Conservation (phyloP, 139 green algal genomes). For the Volvox reticuliferus region DNA sequence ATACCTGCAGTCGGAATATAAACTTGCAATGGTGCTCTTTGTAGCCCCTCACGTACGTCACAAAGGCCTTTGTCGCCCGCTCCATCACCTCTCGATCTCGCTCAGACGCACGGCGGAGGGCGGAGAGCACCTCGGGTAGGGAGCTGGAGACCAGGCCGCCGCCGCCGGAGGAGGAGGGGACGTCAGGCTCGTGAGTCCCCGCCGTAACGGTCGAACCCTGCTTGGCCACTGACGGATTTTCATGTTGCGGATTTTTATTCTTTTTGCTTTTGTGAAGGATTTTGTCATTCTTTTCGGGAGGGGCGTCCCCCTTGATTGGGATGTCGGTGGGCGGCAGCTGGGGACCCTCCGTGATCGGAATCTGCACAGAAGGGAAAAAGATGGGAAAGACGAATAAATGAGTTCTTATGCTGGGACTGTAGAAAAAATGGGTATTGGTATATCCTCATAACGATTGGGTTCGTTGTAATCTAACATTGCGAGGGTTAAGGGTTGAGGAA, state of each 20-base stretch:
- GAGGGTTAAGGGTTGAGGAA: too few species aligned
- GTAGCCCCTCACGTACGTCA: slow-evolving; percentile 96
- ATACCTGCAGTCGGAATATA: slow-evolving; percentile 88
- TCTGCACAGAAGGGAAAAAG: slow-evolving; percentile 36
- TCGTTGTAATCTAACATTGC: too few species aligned
- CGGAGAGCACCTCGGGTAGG: not conserved
- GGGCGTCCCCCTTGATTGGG: not conserved
- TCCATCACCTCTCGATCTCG: slow-evolving; percentile 95
- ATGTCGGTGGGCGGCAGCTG: not conserved
- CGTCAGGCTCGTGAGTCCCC: not conserved
- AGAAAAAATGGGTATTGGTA: too few species aligned
- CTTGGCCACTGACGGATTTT: too few species aligned
- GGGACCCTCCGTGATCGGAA: slow-evolving; percentile 51
- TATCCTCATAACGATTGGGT: too few species aligned
- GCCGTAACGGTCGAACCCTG: not conserved
- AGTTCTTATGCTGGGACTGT: too few species aligned
- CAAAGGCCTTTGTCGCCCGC: slow-evolving; percentile 89
- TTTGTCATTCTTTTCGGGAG: not conserved
- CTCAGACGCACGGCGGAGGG: slow-evolving; percentile 65
- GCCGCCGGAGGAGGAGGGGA: not conserved
- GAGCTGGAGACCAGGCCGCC: not conserved
- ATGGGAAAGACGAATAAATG: not conserved
- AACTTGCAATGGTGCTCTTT: slow-evolving; percentile 97
- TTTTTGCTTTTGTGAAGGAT: not conserved
- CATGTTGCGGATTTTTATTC: not conserved